Percentiles rank a stretch among this genome's conserved stretches.
These are phyloP conservation scores for Neonectria ditissima DNA, from an alignment of 2,329 filamentous ascomycete genomes.

Conservation along the genomic window DNA sequence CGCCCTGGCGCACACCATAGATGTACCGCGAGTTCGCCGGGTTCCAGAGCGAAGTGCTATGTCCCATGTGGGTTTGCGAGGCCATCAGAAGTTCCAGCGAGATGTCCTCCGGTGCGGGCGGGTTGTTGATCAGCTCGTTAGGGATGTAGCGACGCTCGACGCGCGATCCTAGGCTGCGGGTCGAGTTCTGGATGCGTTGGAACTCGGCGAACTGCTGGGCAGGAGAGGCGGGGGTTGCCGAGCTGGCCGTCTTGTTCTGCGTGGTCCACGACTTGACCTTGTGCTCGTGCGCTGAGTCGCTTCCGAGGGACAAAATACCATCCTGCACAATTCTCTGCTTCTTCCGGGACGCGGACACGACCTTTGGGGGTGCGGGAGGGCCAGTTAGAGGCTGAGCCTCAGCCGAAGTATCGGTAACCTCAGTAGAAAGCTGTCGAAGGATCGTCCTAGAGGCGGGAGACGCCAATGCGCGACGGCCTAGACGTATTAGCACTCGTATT, in stretches of 20 bases:
- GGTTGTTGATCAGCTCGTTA: constrained; percentile 74
- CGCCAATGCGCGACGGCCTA: constrained; percentile 67
- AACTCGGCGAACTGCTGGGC: constrained; percentile 56
- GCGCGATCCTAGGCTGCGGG: constrained; percentile 61
- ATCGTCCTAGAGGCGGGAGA: constrained; percentile 54
- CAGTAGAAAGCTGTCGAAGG: constrained; percentile 51
- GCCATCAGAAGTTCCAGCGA: constrained; percentile 92
- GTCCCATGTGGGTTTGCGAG: constrained; percentile 88
- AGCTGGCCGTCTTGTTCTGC: constrained; percentile 48
- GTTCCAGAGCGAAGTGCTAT: constrained; percentile 93
- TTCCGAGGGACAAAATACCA: constrained; percentile 50
- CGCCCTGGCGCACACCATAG: constrained; percentile 85
- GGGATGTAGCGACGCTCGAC: constrained; percentile 72
- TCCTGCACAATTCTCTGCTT: constrained; percentile 51
- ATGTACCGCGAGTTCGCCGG: constrained; percentile 95
- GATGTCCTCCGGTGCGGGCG: constrained; percentile 82
- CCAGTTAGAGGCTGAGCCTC: constrained; percentile 32
- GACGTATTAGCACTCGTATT: constrained; percentile 27
- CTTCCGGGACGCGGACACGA: constrained; percentile 44
- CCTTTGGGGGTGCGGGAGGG: constrained; percentile 37
- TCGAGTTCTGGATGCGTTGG: constrained; percentile 55
- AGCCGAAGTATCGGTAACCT: constrained; percentile 36
- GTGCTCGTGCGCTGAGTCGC: constrained; percentile 51
- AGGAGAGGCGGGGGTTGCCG: constrained; percentile 51
- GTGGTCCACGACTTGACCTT: constrained; percentile 50